These are phyloP conservation scores for Populus hybrid DNA, from an alignment of 441 rosid genomes.

Conservation along the genomic window DNA sequence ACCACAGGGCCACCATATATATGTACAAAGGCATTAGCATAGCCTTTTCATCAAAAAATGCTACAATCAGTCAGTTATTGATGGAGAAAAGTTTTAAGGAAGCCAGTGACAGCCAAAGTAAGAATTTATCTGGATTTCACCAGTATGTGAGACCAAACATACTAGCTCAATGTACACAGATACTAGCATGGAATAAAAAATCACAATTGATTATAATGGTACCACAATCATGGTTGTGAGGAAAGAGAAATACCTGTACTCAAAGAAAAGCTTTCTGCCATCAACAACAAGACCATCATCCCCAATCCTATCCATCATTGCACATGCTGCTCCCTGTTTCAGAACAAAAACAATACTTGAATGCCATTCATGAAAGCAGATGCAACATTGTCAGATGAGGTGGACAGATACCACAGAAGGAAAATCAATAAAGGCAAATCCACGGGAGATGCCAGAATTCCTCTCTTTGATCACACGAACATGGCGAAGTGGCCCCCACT, in stretches of 20 bases:
- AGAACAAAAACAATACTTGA: conserved; percentile 13
- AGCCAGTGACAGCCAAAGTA: not conserved
- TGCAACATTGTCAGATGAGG: conserved; percentile 15
- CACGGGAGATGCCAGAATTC: conserved; percentile 85
- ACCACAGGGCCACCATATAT: not conserved
- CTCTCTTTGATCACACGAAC: conserved; percentile 92
- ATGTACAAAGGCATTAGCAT: not conserved
- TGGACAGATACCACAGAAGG: conserved; percentile 60
- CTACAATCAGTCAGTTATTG: not conserved
- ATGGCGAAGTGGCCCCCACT: conserved; percentile 95
- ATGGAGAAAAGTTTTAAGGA: not conserved
- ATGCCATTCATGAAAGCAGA: conserved; percentile 14
- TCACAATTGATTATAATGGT: too few relatives aligned
- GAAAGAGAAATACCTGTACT: conserved; percentile 63
- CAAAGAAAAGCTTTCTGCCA: conserved; percentile 72
- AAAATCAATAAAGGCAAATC: conserved; percentile 94
- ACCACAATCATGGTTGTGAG: conserved; percentile 8
- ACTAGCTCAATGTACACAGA: not conserved
- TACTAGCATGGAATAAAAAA: not conserved
- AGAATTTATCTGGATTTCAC: not conserved
- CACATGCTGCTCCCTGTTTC: conserved; percentile 70
- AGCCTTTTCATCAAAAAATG: not conserved
- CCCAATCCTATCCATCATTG: conserved; percentile 85
- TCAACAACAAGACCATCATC: conserved; percentile 81
- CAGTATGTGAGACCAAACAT: not conserved